A percentile compares a stretch with the other conserved stretches of the same genome.
Conservation (phyloP, 805 yeast genomes). For the Yamadazyma olivae region DNA sequence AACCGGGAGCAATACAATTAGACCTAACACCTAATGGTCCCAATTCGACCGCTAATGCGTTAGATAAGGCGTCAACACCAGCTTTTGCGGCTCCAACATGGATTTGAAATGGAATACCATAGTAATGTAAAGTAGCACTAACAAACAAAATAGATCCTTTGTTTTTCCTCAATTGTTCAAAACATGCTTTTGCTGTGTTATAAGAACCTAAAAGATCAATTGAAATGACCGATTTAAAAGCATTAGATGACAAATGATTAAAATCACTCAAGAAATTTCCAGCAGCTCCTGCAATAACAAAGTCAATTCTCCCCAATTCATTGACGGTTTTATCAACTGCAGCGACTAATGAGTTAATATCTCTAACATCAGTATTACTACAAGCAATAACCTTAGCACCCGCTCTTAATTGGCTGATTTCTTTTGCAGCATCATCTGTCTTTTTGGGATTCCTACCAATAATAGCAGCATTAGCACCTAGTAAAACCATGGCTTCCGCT, state of each 20-base stretch:
- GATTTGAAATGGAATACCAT: constrained; percentile 55
- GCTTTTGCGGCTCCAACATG: constrained; percentile 96
- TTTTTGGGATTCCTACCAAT: constrained; percentile 71
- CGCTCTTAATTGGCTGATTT: constrained; percentile 49
- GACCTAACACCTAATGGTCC: constrained; percentile 86
- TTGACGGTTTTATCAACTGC: constrained; percentile 63
- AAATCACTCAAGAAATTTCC: constrained; percentile 42
- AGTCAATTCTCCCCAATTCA: constrained; percentile 41
- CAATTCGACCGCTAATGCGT: constrained; percentile 81
- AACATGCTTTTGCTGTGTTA: constrained; percentile 41
- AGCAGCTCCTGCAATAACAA: constrained; percentile 44
- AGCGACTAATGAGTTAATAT: constrained; percentile 47
- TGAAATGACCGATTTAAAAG: constrained; percentile 36
- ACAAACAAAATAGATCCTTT: constrained; percentile 47
- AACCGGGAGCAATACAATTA: constrained; percentile 89
- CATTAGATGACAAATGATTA: constrained; percentile 41
- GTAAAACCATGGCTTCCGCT: constrained; percentile 74
- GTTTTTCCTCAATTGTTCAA: constrained; percentile 33
- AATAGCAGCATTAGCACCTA: constrained; percentile 86
- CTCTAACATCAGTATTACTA: constrained; percentile 75
- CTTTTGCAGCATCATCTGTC: constrained; percentile 65
- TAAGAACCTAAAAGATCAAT: constrained; percentile 41
- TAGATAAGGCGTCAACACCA: constrained; percentile 86
- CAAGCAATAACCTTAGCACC: constrained; percentile 67
- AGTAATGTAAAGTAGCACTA: constrained; percentile 42